Conservation (phyloP, 176 grass and related monocot genomes). For the Eragrostis nindensis region DNA sequence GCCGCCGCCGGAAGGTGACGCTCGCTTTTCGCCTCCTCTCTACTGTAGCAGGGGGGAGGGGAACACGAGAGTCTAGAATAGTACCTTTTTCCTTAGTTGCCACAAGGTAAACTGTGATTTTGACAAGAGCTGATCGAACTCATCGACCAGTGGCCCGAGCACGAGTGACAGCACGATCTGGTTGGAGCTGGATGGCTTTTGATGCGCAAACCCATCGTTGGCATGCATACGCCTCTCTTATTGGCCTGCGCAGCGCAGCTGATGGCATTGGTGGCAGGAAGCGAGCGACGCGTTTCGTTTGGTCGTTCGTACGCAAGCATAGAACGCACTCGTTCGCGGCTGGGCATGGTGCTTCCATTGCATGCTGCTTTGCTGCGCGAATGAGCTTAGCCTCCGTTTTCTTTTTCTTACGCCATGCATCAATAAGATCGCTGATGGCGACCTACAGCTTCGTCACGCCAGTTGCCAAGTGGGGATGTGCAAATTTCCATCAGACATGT, state of each 20-base stretch:
- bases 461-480: slow-evolving; percentile 23
- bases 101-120: too few relatives aligned
- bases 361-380: neutral
- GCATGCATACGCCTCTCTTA: too few relatives aligned
- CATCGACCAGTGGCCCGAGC: too few relatives aligned
- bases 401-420: slow-evolving; percentile 24
- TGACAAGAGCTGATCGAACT: too few relatives aligned
- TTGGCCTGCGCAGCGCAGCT: too few relatives aligned
- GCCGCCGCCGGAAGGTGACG: too few relatives aligned
- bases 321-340: neutral
- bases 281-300: neutral
- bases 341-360: neutral
- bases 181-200: too few relatives aligned
- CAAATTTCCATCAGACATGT: neutral
- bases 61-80: too few relatives aligned
- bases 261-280: neutral
- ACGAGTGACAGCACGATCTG: too few relatives aligned
- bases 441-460: slow-evolving; percentile 32
- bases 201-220: too few relatives aligned
- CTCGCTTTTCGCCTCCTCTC: too few relatives aligned
- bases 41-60: too few relatives aligned
- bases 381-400: neutral
- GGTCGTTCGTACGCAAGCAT: slow-evolving; percentile 12
- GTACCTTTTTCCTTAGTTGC: neutral
- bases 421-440: slow-evolving; percentile 37